Evolutionary conservation across 2,329 filamentous ascomycete genomes (phyloP), one percentile per base, ranked within the genome.

Genomic region (Fusarium xylarioides): DNA sequence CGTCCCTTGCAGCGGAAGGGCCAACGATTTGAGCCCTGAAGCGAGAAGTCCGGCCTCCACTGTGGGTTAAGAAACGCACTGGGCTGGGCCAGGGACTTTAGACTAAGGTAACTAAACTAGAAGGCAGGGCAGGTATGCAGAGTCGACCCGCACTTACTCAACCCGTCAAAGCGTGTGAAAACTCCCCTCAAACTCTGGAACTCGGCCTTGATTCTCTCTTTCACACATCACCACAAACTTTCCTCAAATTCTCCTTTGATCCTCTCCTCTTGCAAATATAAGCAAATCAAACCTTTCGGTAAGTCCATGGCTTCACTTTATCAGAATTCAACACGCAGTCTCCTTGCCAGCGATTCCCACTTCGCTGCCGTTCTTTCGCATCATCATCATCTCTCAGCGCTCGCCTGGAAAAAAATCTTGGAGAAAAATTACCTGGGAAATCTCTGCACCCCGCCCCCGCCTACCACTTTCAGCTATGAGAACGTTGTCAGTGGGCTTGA

Each of bases 391-490:
- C 47, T 55, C 26, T 57, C 49, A 57, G 66, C 59, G 23, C 55
- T 62, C 46, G 68, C 71, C 66, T 38, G 42, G 52, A 42, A 75
- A 70, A 68, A 73, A 66, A 70, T 52, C 53, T 60, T 63, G 54
- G 66, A 56, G 60, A 66, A 67, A 69, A 75, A 73, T 62, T 50
- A 66, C 44, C 54, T 74, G 60, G 71, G 71, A 76, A 78, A 78
- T 78, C 76, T 78, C 76, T 78, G 76, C 76, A 78, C 76, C 76
- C 76, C 76, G 76, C 76, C 76, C 76, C 76, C 76, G 76, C 76
- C 76, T 75, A 74, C 76, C 70, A 63, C 62, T 75, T 76, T 66
- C 70, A 74, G 75, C 64, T 66, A 61, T 59, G 56, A 55, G 42
- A 40, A 62, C 69, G 62, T 63, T 63, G 57, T 46, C 49, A 66